phyloP scores from a whole-genome alignment of 2,329 filamentous ascomycete genomes.

The Harringtonia lauricola region DNA sequence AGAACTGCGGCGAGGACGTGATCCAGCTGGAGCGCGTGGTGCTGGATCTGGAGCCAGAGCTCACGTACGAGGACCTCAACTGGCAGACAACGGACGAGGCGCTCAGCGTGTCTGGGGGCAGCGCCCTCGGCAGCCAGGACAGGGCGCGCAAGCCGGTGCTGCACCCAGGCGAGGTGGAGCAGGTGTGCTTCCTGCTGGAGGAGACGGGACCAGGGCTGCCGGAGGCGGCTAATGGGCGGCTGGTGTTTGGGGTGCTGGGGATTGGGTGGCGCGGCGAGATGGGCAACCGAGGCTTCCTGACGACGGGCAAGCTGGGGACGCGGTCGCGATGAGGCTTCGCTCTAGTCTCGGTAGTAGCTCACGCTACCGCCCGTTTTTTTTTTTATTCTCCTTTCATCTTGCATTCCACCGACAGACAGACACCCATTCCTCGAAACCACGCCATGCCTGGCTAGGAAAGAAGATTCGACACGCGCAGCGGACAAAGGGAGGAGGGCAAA shows the following conservation, averaged over 20 bases:
- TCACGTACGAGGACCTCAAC: slow-evolving; percentile 44
- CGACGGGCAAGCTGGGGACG: slow-evolving; percentile 68
- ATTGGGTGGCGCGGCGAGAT: slow-evolving; percentile 85
- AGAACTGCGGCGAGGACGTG: slow-evolving; percentile 80
- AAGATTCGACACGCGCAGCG: too few relatives aligned
- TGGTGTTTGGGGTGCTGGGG: slow-evolving; percentile 68
- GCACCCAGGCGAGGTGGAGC: slow-evolving; percentile 52
- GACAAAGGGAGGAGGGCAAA: too few relatives aligned
- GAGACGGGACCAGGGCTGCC: slow-evolving; percentile 24
- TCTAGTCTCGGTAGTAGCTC: too few relatives aligned
- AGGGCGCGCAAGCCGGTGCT: slow-evolving; percentile 41
- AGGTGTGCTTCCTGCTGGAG: slow-evolving; percentile 52
- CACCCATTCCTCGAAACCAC: too few relatives aligned
- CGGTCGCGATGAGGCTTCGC: slow-evolving; percentile 17
- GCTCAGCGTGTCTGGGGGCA: slow-evolving; percentile 2
- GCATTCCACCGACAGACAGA: too few relatives aligned
- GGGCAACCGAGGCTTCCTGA: slow-evolving; percentile 79
- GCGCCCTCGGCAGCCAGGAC: slow-evolving; percentile 2
- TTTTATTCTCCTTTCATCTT: too few relatives aligned
- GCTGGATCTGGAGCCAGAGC: slow-evolving; percentile 40
- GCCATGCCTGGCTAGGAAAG: too few relatives aligned
- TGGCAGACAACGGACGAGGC: slow-evolving; percentile 28
- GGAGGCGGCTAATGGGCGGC: slow-evolving; percentile 22
- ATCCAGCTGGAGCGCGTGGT: slow-evolving; percentile 64
- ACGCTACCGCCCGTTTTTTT: too few relatives aligned